A percentile compares a stretch with the other conserved stretches of the same genome.
Conservation (phyloP, 1,284 basidiomycete species). For the Phylloboletellus chloephorus region DNA sequence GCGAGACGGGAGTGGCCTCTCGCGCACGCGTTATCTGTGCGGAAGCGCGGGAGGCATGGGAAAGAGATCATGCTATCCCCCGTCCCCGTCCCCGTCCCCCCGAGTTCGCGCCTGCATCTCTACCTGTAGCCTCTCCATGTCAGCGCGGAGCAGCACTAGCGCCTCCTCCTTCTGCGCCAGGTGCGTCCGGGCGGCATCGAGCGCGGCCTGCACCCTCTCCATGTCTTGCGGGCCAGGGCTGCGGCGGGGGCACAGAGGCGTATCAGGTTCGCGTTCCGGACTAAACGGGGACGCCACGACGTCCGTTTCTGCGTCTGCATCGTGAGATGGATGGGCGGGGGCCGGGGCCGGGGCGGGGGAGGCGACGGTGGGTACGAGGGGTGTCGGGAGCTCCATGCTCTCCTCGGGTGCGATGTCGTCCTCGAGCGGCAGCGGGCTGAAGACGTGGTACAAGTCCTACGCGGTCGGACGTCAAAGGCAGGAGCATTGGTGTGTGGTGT, state of each 20-base stretch:
- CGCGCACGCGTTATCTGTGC: no score
- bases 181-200: constrained; percentile 18
- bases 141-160: constrained; percentile 16
- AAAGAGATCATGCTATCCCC: not conserved
- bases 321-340: not conserved
- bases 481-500: not conserved
- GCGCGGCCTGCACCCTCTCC: constrained; percentile 14
- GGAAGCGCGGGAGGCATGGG: no score
- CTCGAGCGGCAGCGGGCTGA: constrained; percentile 17
- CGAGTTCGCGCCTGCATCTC: constrained; percentile 5
- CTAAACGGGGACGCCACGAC: constrained; percentile 25
- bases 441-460: constrained; percentile 17
- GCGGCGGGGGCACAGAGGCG: no score
- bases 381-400: constrained; percentile 57
- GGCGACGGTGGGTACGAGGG: constrained; percentile 39
- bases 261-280: constrained; percentile 14
- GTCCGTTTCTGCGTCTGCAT: constrained; percentile 12
- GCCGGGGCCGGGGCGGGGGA: not conserved
- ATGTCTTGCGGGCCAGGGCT: constrained; percentile 15
- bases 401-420: constrained; percentile 36
- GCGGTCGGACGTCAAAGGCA: not conserved
- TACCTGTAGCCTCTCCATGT: constrained; percentile 19
- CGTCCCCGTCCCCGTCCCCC: not conserved
- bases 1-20: no score
- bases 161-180: constrained; percentile 22